Evolutionary conservation across 2,329 filamentous ascomycete genomes (phyloP), one percentile per base, ranked within the genome.

Genomic region (Colletotrichum zoysiae): DNA sequence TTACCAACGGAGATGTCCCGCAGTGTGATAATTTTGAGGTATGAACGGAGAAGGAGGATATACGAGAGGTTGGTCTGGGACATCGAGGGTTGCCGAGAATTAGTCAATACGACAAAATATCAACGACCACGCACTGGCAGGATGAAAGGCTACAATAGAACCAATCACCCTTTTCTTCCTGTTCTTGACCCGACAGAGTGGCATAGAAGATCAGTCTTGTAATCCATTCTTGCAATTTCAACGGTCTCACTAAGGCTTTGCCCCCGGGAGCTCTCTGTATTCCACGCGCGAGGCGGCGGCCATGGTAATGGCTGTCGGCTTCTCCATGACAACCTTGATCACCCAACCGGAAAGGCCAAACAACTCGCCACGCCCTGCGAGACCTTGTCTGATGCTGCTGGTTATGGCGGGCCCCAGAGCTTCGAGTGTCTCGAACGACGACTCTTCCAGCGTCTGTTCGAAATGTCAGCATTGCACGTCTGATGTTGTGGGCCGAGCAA

Each of bases 1-100:
- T 97, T 73, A 97, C 94, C 7, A 84, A 89, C 48, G 92, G 91
- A 16, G 94, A 97, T 82, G 84, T 92, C 56, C 90, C 93, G 2
- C 85, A 93, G 78, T 86, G 86, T 74, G 83, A 85, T 70, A 87
- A 84, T 73, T 74, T 79, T 40, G 55, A 70, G 40, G 46, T 51
- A 6, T 70, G 56, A 53, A 38, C 2, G 23, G 18, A 57, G 7
- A 23, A 12, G 16, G 11, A 5, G 16, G 16, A 48, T 23, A 23
- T 20, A 20, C 7, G 35, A 23, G 18, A 38, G 35, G 18, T 23
- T 20, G 18, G 6, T n/a, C 9, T 30, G 7, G 35, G 50, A n/a
- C 23, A 33, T 23, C 16, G 33, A 6, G 53, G 35, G 20, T 20
- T 48, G 46, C 14, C 5, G 20, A 23, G 9, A 9, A n/a, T 26